Conservation (phyloP, 495 filamentous ascomycete genomes). For the Entonaema liquescens region DNA sequence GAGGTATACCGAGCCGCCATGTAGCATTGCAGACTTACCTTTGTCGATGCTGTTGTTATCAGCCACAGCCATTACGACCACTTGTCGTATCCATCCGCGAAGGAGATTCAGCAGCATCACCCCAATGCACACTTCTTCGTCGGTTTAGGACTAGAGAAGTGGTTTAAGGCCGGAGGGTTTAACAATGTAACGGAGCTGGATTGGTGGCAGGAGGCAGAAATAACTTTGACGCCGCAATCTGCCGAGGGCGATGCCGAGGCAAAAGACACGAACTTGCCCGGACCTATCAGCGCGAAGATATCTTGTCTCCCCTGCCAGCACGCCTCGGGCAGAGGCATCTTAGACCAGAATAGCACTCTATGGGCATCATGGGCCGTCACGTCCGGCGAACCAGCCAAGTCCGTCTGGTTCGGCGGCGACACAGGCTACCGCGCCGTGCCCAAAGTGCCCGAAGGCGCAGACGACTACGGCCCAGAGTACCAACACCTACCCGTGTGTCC, state of each 20-base stretch:
- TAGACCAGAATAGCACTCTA: slow-evolving; percentile 77
- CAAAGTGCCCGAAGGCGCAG: slow-evolving; percentile 65
- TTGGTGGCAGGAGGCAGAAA: slow-evolving; percentile 90
- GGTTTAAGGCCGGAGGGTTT: slow-evolving; percentile 78
- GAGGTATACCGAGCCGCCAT: slow-evolving; percentile 82
- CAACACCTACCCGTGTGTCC: slow-evolving; percentile 77
- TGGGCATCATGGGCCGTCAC: slow-evolving; percentile 89
- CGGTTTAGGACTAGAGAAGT: slow-evolving; percentile 84
- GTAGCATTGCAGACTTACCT: slow-evolving; percentile 81
- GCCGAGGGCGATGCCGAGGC: slow-evolving; percentile 44
- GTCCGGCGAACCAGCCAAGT: slow-evolving; percentile 68
- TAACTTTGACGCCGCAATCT: slow-evolving; percentile 64
- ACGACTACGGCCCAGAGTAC: slow-evolving; percentile 78
- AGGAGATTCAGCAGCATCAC: slow-evolving; percentile 72
- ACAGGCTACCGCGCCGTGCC: slow-evolving; percentile 87
- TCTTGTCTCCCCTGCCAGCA: slow-evolving; percentile 90
- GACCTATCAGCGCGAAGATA: slow-evolving; percentile 75
- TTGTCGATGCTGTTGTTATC: slow-evolving; percentile 89
- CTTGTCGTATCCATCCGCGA: slow-evolving; percentile 77
- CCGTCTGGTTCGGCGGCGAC: slow-evolving; percentile 79
- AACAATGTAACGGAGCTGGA: slow-evolving; percentile 85
- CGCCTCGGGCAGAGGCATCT: slow-evolving; percentile 69
- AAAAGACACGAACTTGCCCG: slow-evolving; percentile 28
- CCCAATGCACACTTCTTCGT: slow-evolving; percentile 90
- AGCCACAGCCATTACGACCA: slow-evolving; percentile 97